Base-by-base conservation (phyloP, 208 protist species). In the Wallacemonas collosoma region DNA sequence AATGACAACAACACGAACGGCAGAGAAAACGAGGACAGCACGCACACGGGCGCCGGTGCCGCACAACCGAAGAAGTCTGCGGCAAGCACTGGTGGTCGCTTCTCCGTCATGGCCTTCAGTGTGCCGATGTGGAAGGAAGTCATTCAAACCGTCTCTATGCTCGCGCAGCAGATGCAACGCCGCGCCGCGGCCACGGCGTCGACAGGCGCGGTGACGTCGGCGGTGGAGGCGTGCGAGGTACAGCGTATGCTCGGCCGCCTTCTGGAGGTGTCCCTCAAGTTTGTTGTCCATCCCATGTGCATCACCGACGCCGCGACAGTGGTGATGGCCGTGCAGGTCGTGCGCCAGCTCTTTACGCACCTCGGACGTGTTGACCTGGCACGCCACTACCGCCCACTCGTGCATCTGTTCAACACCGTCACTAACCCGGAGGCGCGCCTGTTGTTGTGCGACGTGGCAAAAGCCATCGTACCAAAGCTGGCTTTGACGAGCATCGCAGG, bases 81-180 rank as follows among this genome's bases (percentile, higher is more conserved):
- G 38, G 41, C 3, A 3, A 5, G 53, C 48, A 48, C 39, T 3
- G 43, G 35, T 48, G 66, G 62, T 17, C 68, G 65, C 12, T 74
- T 73, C 54, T 80, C 81, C 0, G 80, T 93, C 43, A 90, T 93
- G 83, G 80, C 80, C 43, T 90, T 97, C 67, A 83, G 69, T 48
- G 69, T 94, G 35, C 66, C 82, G n/a, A 94, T 92, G 83, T 97
- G 93, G 93, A 83, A 86, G 58, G 90, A 94, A 68, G 71, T 97
- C 66, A 94, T 97, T 61, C 87, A 81, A 39, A 93, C 90, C 4
- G 85, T 94, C 47, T 82, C 88, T 3, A 70, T 88, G 38, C 79
- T 95, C 60, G 67, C 85, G 15, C 70, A 77, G 61, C 72, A 82
- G 50, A 56, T 87, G 43, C 66, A 45, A 2, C 48, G 35, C 57